phyloP scores from a whole-genome alignment of 2,329 filamentous ascomycete genomes.

The Pleoardoris graminearum region DNA sequence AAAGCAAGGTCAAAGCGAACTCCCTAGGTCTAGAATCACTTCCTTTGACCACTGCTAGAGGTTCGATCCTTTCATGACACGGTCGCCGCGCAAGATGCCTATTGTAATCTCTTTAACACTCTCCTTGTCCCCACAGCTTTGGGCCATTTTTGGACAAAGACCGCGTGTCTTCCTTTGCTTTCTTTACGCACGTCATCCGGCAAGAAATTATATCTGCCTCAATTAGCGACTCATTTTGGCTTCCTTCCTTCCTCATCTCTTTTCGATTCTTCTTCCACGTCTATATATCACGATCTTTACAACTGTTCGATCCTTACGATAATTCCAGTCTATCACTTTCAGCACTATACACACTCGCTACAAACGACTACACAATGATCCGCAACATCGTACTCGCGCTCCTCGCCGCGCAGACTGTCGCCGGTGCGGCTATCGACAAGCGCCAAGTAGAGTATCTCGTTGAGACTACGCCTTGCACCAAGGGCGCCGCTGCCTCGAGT shows the following conservation, averaged over 20 bases:
- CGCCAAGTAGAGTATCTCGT: background rate
- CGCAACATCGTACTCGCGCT: conserved; percentile 6
- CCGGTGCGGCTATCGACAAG: conserved; percentile 7
- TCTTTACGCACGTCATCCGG: background rate
- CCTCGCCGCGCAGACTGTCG: conserved; percentile 10
- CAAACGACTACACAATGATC: conserved; percentile 2
- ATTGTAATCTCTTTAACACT: background rate
- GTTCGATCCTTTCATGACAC: too few species aligned
- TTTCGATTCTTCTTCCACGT: background rate
- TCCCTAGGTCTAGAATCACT: too few species aligned
- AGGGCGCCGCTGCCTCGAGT: background rate
- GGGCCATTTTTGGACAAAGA: background rate
- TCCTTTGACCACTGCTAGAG: too few species aligned
- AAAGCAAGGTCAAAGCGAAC: too few species aligned
- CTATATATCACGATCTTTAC: background rate
- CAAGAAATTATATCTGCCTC: background rate
- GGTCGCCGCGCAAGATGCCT: too few species aligned
- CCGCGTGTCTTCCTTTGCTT: background rate
- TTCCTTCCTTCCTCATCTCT: background rate
- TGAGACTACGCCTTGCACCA: background rate
- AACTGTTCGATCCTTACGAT: background rate
- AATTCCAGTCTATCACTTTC: background rate
- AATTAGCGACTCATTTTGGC: background rate
- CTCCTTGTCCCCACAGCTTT: background rate
- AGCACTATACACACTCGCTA: background rate